Conservation (phyloP, 495 filamentous ascomycete genomes). For the Polyplosphaeria fusca region DNA sequence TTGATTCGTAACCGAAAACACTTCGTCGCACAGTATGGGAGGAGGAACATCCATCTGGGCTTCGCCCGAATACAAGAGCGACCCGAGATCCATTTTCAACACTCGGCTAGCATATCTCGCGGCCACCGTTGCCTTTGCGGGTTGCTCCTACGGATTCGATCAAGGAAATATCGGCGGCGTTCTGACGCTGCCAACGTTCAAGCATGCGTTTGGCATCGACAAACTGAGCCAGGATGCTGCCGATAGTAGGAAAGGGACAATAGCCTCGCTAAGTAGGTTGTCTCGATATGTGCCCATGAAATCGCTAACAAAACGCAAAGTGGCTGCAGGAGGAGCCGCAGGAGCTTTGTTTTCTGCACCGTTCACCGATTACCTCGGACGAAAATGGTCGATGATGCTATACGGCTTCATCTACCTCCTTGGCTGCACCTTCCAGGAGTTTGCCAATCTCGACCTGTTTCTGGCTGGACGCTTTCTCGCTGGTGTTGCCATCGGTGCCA, state of each 20-base stretch:
- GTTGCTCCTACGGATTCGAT: constrained; percentile 14
- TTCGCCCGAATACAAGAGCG: constrained; percentile 5
- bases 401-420: constrained; percentile 61
- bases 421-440: constrained; percentile 74
- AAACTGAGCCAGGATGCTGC: constrained; percentile 9
- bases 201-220: constrained; percentile 13
- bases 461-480: constrained; percentile 42
- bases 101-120: constrained; percentile 4
- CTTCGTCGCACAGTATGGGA: constrained; percentile 7
- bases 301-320: too few species aligned
- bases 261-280: constrained; percentile 11
- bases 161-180: constrained; percentile 17
- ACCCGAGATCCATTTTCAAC: constrained; percentile 7
- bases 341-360: constrained; percentile 68
- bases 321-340: constrained; percentile 86
- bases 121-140: constrained; percentile 9
- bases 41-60: constrained; percentile 11
- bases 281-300: neutral
- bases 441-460: constrained; percentile 42
- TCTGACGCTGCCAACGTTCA: constrained; percentile 12
- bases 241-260: constrained; percentile 2
- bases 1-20: neutral
- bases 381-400: constrained; percentile 57
- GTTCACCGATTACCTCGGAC: constrained; percentile 68
- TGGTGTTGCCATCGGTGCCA: constrained; percentile 40